phyloP scores from a whole-genome alignment of 2,329 filamentous ascomycete species.

The Sclerotinia trifoliorum region DNA sequence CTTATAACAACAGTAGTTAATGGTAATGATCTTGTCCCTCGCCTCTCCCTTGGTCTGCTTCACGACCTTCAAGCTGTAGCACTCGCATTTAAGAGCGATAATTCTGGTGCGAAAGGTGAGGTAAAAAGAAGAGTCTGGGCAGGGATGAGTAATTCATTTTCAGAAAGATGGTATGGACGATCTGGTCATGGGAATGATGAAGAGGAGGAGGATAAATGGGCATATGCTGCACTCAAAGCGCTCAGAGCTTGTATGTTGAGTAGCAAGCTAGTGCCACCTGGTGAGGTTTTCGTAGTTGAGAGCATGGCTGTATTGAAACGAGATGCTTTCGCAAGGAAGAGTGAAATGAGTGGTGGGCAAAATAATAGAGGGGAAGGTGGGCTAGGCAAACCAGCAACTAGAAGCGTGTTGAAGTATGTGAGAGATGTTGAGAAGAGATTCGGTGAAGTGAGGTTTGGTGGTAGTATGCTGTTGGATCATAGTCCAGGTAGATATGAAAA shows the following conservation, averaged over 20 bases:
- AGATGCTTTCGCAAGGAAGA: conserved; percentile 55
- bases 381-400: conserved; percentile 63
- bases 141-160: conserved; percentile 59
- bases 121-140: conserved; percentile 66
- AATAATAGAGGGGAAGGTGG: conserved; percentile 21
- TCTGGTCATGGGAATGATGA: conserved; percentile 42
- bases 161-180: conserved; percentile 57
- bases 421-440: conserved; percentile 69
- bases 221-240: conserved; percentile 63
- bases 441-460: conserved; percentile 67
- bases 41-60: conserved; percentile 68
- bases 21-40: conserved; percentile 71
- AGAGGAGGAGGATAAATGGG: conserved; percentile 66
- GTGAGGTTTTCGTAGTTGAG: conserved; percentile 73
- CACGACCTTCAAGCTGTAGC: conserved; percentile 74
- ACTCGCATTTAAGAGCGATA: conserved; percentile 70
- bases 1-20: conserved; percentile 74
- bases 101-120: conserved; percentile 64
- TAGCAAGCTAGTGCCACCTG: conserved; percentile 69
- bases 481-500: conserved; percentile 73
- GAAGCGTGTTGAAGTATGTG: conserved; percentile 69
- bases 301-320: conserved; percentile 65
- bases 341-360: neutral
- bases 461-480: conserved; percentile 74
- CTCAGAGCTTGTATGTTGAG: conserved; percentile 67